phyloP scores from a whole-genome alignment of 2,329 filamentous ascomycete species.

The Penicillium sp. region DNA sequence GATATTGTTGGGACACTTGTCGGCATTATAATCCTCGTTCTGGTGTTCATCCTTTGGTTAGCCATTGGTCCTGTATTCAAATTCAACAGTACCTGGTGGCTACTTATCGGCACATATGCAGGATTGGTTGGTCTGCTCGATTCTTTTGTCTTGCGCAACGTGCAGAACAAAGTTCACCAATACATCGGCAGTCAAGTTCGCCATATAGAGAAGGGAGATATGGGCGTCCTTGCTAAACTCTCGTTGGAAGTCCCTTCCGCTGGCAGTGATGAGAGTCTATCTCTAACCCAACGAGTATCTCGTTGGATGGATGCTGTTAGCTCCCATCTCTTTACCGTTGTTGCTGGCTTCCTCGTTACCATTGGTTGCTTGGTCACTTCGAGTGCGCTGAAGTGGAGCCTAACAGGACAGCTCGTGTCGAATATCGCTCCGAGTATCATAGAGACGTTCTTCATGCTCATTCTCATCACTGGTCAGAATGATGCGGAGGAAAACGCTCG shows the following conservation, averaged over 20 bases:
- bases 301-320: slow-evolving; percentile 22
- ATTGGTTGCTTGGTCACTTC: slow-evolving; percentile 29
- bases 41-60: slow-evolving; percentile 41
- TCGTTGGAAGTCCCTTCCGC: too few species aligned
- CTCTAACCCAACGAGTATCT: slow-evolving; percentile 22
- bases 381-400: slow-evolving; percentile 32
- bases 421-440: slow-evolving; percentile 39
- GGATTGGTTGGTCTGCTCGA: slow-evolving; percentile 49
- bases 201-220: slow-evolving; percentile 14
- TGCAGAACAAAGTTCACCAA: slow-evolving; percentile 32
- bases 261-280: background rate
- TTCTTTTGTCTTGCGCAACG: slow-evolving; percentile 48
- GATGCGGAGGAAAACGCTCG: slow-evolving; percentile 23
- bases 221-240: slow-evolving; percentile 2
- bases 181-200: slow-evolving; percentile 19
- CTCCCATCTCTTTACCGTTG: slow-evolving; percentile 31
- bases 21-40: slow-evolving; percentile 40
- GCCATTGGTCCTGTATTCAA: slow-evolving; percentile 40
- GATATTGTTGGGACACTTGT: slow-evolving; percentile 46
- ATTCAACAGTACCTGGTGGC: slow-evolving; percentile 49
- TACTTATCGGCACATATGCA: slow-evolving; percentile 51
- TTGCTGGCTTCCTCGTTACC: slow-evolving; percentile 25
- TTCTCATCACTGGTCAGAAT: slow-evolving; percentile 36
- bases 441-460: slow-evolving; percentile 37
- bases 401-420: slow-evolving; percentile 35